Base-by-base conservation (phyloP, 1,284 basidiomycete genomes). In the Cystobasidium sp. region DNA sequence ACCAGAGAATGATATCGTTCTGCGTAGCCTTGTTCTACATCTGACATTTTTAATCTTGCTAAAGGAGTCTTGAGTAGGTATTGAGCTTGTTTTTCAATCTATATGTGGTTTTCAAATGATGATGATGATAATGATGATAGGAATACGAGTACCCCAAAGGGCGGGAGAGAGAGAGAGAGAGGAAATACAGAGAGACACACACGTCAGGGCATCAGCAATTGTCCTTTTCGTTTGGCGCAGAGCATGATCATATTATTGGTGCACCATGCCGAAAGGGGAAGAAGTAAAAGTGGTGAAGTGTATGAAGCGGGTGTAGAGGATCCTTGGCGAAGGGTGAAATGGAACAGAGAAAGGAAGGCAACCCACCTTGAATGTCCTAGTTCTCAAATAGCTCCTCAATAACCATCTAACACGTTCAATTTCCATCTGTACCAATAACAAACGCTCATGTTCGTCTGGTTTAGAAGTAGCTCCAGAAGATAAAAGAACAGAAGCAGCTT, bases 371-470 rank as follows among this genome's bases (percentile, higher is more conserved):
- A 87, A 88, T 68, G 95, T 81, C 76, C 94, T 85, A 46, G 90
- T 91, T n/a, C 93, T 86, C 4, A 95, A 87, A 81, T 95, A 96
- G 1, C 90, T 91, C 70, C 93, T 84, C 24, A 95, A 88, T 74
- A 95, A 87, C 80, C 92, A 97, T 83, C 93, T 94, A 79, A 93
- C 91, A 53, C 94, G 87, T 82, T 97, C 94, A 80, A 94, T 88
- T 83, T 97, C 94, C 0, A 92, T 94, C 83, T 94, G 92, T 0
- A 93, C 93, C 59, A 96, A 88, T 84, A 93, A 90, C 53, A 94
- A 90, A 76, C 92, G 86, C 78, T 94, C 90, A 80, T 97, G 93
- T 77, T 96, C 93, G 76, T 95, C 93, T 8, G 61, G 31, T 79
- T 94, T 92, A 0, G 89, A 90, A 1, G 91, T 89, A 47, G 88